Conservation (phyloP, 352 stramenopile species). For the Globisporangium paroecandrum region DNA sequence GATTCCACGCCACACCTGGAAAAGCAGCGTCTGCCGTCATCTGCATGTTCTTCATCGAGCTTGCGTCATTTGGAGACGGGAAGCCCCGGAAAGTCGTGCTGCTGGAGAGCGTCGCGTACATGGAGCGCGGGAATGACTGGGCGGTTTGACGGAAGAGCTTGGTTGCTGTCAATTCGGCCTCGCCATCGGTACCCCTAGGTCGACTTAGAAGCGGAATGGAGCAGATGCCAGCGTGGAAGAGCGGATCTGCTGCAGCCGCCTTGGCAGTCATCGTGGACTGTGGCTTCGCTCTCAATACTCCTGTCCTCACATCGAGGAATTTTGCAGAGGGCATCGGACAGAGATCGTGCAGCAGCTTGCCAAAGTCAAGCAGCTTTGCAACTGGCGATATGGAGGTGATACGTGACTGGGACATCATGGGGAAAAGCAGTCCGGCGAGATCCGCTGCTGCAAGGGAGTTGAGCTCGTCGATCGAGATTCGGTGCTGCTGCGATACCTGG, state of each 20-base stretch:
- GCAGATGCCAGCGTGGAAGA: conserved; percentile 17
- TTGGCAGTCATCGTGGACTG: neutral
- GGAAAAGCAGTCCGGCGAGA: conserved; percentile 62
- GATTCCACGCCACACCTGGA: conserved; percentile 15
- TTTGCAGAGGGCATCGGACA: conserved; percentile 56
- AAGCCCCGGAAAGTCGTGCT: conserved; percentile 12
- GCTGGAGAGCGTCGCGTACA: neutral
- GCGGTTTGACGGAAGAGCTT: conserved; percentile 17
- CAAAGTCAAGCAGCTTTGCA: conserved; percentile 44
- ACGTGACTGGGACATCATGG: conserved; percentile 15
- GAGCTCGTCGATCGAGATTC: conserved; percentile 53
- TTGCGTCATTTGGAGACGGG: neutral
- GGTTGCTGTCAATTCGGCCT: neutral
- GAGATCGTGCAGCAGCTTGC: conserved; percentile 52
- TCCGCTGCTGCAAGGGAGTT: conserved; percentile 56
- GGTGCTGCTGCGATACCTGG: conserved; percentile 4
- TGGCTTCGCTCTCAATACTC: neutral
- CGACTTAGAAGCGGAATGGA: neutral
- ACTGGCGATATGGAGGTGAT: conserved; percentile 3
- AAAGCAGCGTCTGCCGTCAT: conserved; percentile 7
- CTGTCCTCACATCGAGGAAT: conserved; percentile 44
- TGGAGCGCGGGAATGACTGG: conserved; percentile 16
- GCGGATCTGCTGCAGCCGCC: neutral
- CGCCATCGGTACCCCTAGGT: neutral
- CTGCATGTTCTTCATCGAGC: conserved; percentile 1